Conservation (phyloP, 2,329 filamentous ascomycete genomes). For the Penicillium griseofulvum region DNA sequence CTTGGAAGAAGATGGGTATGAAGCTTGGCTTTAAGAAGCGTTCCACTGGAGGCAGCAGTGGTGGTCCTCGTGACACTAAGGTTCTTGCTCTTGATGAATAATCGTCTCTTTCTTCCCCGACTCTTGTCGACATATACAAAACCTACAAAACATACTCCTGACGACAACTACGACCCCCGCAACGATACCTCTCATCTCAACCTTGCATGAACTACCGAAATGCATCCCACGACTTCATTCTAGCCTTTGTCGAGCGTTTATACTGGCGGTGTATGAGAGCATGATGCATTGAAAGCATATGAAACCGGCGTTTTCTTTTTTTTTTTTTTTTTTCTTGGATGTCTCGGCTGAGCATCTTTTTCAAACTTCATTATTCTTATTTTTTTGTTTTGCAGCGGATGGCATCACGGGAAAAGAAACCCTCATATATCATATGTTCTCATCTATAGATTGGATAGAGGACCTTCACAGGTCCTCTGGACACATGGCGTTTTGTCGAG, state of each 20-base stretch:
- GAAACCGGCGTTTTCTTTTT: constrained; percentile 20
- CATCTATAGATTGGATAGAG: constrained; percentile 13
- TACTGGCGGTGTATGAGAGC: constrained; percentile 30
- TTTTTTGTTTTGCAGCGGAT: constrained; percentile 11
- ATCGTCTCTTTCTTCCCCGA: background rate
- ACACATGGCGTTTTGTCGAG: constrained; percentile 20
- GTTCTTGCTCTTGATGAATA: constrained; percentile 24
- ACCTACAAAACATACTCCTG: background rate
- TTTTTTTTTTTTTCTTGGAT: constrained; percentile 11
- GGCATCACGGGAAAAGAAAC: constrained; percentile 13
- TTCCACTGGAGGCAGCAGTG: constrained; percentile 22
- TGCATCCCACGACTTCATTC: constrained; percentile 17
- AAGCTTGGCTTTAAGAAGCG: constrained; percentile 48
- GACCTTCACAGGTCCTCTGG: constrained; percentile 2
- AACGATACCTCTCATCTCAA: constrained; percentile 13
- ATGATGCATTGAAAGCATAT: constrained; percentile 27
- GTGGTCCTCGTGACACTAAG: constrained; percentile 20
- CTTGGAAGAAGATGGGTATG: constrained; percentile 55
- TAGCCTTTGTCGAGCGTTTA: constrained; percentile 24
- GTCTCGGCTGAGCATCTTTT: constrained; percentile 3
- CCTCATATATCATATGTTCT: constrained; percentile 7
- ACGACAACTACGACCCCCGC: constrained; percentile 3
- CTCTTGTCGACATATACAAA: background rate
- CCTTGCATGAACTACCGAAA: constrained; percentile 11
- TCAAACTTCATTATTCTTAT: background rate